Conservation (phyloP, 2,329 filamentous ascomycete species). For the Cadophora luteo-olivacea region DNA sequence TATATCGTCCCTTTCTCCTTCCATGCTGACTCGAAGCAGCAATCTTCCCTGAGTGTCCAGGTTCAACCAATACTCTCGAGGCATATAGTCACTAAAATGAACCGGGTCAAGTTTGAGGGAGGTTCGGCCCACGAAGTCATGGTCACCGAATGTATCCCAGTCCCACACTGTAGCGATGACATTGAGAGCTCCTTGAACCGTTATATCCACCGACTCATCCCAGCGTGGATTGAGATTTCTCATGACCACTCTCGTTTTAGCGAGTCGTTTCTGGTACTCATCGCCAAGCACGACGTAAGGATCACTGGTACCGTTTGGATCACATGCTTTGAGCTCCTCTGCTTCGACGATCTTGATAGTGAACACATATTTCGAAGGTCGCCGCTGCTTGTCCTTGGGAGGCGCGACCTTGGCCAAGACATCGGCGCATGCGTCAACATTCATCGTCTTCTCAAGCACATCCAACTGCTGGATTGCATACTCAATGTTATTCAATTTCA, state of each 20-base stretch:
- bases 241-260: conserved; percentile 92
- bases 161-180: conserved; percentile 98
- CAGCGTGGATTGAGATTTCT: conserved; percentile 91
- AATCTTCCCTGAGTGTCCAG: conserved; percentile 93
- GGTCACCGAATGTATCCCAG: conserved; percentile 95
- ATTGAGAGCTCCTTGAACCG: conserved; percentile 88
- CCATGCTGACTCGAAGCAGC: conserved; percentile 93
- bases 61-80: conserved; percentile 96
- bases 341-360: conserved; percentile 99
- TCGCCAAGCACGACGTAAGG: conserved; percentile 97
- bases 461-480: conserved; percentile 93
- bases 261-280: conserved; percentile 95
- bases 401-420: conserved; percentile 79
- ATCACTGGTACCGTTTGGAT: conserved; percentile 91
- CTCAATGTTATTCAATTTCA: conserved; percentile 97
- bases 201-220: conserved; percentile 97
- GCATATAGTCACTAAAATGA: conserved; percentile 95
- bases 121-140: conserved; percentile 97
- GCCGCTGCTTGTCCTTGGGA: conserved; percentile 66
- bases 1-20: conserved; percentile 97
- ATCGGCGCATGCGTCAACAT: conserved; percentile 88
- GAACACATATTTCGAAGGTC: conserved; percentile 90
- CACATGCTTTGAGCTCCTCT: conserved; percentile 97
- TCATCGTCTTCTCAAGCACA: conserved; percentile 85
- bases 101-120: conserved; percentile 97